A percentile compares a stretch with the other conserved stretches of the same genome.
Conservation (phyloP, 1,284 basidiomycete species). For the Ceratobasidium sp. region DNA sequence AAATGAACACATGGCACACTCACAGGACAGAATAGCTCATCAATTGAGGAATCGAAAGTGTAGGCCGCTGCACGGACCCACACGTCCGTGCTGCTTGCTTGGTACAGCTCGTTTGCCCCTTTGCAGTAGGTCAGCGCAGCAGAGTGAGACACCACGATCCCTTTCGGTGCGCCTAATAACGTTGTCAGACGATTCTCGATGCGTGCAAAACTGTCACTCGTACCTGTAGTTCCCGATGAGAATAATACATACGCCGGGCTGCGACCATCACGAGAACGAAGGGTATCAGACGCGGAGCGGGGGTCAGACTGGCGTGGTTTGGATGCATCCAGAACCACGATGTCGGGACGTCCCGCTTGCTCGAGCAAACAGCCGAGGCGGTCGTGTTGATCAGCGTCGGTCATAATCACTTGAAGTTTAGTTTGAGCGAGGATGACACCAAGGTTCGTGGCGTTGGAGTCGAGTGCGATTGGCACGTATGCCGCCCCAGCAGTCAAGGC, state of each 20-base stretch:
- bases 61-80: conserved; percentile 19
- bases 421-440: neutral
- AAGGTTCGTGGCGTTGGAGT: neutral
- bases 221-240: conserved; percentile 28
- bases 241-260: conserved; percentile 22
- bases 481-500: neutral
- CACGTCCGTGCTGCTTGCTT: neutral
- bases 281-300: neutral
- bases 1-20: neutral
- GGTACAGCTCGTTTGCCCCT: conserved; percentile 1
- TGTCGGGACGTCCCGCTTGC: neutral
- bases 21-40: conserved; percentile 17
- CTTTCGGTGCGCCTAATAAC: conserved; percentile 6
- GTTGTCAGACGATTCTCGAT: neutral
- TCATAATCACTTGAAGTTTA: neutral
- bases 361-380: neutral
- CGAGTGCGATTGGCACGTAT: conserved; percentile 12
- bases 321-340: neutral
- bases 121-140: conserved; percentile 17
- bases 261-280: neutral
- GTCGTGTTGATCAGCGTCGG: conserved; percentile 4
- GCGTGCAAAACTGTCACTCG: neutral
- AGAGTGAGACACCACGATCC: conserved; percentile 1
- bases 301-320: neutral
- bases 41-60: conserved; percentile 24